A percentile compares a stretch with the other conserved stretches of the same genome.
phyloP scores from a whole-genome alignment of 2,329 filamentous ascomycete species.

The Daldinia sp. region DNA sequence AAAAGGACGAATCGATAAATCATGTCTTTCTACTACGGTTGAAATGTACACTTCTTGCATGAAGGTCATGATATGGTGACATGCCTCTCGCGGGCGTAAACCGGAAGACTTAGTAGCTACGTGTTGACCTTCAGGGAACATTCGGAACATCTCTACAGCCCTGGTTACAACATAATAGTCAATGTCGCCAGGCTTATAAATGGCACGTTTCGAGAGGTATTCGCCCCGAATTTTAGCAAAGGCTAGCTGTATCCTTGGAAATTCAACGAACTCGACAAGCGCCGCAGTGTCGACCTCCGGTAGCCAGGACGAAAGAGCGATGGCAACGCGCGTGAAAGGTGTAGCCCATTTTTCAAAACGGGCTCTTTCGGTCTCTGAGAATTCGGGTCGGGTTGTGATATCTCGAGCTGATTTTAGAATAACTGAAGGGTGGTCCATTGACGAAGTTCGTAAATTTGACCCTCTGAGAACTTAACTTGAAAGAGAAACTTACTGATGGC shows the following conservation, averaged over 20 bases:
- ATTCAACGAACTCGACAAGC: constrained; percentile 16
- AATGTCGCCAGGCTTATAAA: not conserved
- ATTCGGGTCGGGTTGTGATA: not conserved
- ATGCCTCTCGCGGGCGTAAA: not conserved
- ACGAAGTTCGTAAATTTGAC: not conserved
- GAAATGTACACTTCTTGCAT: not conserved
- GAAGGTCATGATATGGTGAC: not conserved
- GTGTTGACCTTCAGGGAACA: too few relatives aligned
- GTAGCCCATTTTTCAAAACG: constrained; percentile 11
- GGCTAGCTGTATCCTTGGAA: not conserved
- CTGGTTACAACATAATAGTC: too few relatives aligned
- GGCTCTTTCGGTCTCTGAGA: not conserved
- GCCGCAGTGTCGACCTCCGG: constrained; percentile 6
- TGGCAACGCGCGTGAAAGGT: not conserved
- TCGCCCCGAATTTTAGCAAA: constrained; percentile 4
- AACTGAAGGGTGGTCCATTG: not conserved
- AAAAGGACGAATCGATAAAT: not conserved
- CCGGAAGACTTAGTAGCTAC: too few relatives aligned
- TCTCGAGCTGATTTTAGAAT: not conserved
- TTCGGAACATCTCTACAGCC: too few relatives aligned
- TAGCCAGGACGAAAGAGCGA: constrained; percentile 11
- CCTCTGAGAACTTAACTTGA: not conserved
- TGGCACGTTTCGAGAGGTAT: not conserved
- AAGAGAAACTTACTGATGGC: not conserved
- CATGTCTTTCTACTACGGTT: not conserved